These are phyloP conservation scores for Groenewaldozyma salmanticensis DNA, from an alignment of 805 yeast genomes.

Conservation along the genomic window DNA sequence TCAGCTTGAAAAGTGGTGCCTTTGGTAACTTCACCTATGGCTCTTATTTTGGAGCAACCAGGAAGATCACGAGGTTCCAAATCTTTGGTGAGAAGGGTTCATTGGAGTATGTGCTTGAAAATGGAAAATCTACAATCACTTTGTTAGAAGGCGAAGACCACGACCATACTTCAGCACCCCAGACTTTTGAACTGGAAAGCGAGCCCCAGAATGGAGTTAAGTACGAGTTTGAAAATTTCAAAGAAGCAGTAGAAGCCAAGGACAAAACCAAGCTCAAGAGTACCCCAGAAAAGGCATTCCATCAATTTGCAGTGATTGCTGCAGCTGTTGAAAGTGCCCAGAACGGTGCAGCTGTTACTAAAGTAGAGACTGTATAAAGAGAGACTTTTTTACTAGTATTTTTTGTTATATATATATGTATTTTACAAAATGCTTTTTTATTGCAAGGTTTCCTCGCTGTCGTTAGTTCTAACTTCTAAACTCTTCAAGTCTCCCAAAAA, in stretches of 20 bases:
- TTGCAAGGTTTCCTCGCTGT: too few relatives aligned
- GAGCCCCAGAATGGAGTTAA: conserved; percentile 46
- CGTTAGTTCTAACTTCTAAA: too few relatives aligned
- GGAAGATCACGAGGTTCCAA: conserved; percentile 53
- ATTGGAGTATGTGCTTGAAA: conserved; percentile 38
- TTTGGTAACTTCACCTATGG: conserved; percentile 86
- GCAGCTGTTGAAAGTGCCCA: conserved; percentile 70
- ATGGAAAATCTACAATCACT: conserved; percentile 12
- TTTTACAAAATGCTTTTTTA: too few relatives aligned
- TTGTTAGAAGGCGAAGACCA: conserved; percentile 18
- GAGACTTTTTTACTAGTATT: too few relatives aligned
- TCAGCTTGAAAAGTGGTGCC: conserved; percentile 48
- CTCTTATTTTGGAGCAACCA: conserved; percentile 76
- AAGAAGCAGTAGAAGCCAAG: conserved; percentile 49
- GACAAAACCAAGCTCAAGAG: conserved; percentile 50
- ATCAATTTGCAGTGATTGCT: conserved; percentile 82
- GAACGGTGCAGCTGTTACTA: conserved; percentile 22
- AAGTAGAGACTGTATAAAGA: not conserved
- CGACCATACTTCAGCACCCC: conserved; percentile 14
- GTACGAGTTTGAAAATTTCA: conserved; percentile 45
- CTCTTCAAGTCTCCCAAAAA: conserved; percentile 28
- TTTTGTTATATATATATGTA: too few relatives aligned
- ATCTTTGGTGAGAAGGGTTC: conserved; percentile 79
- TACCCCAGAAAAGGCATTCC: conserved; percentile 76
- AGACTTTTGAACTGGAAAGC: conserved; percentile 20